Evolutionary conservation across 148 eudicot species (phyloP).

Genomic region (Beta vulgaris): DNA sequence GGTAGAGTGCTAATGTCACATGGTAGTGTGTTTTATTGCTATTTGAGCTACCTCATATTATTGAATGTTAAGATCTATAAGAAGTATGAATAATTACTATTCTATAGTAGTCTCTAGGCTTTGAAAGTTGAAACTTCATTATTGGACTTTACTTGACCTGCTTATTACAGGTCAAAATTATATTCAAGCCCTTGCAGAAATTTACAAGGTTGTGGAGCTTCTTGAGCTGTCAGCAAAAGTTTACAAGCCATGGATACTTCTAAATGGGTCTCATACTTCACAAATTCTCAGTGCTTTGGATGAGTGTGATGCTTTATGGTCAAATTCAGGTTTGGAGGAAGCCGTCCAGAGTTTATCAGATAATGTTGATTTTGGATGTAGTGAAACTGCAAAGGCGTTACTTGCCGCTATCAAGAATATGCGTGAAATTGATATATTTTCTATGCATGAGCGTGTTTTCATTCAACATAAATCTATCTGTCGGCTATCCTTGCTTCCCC

Average conservation of each 20-base stretch:
- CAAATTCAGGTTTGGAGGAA: conserved; percentile 61
- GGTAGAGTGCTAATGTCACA: conserved; percentile 37
- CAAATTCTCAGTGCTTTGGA: conserved; percentile 39
- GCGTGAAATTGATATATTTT: conserved; percentile 38
- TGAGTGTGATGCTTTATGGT: conserved; percentile 64
- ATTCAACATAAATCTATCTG: conserved; percentile 44
- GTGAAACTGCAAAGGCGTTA: conserved; percentile 34
- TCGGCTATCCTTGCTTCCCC: conserved; percentile 52
- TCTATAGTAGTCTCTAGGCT: background rate
- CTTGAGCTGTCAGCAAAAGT: conserved; percentile 60
- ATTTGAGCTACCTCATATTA: background rate
- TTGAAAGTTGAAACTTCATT: background rate
- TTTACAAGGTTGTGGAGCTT: conserved; percentile 60
- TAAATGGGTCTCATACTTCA: conserved; percentile 26
- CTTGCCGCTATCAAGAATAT: conserved; percentile 49
- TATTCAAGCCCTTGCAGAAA: conserved; percentile 66
- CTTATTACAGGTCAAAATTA: conserved; percentile 53
- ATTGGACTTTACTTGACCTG: conserved; percentile 8
- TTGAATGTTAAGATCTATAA: background rate
- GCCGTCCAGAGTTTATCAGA: conserved; percentile 42
- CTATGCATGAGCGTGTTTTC: conserved; percentile 39
- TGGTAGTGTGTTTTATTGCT: background rate
- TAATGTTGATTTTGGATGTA: conserved; percentile 28
- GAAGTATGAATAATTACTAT: background rate
- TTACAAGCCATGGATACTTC: conserved; percentile 60